These are phyloP conservation scores for Tylopilus intermedius DNA, from an alignment of 768 basidiomycete genomes.

Conservation along the genomic window DNA sequence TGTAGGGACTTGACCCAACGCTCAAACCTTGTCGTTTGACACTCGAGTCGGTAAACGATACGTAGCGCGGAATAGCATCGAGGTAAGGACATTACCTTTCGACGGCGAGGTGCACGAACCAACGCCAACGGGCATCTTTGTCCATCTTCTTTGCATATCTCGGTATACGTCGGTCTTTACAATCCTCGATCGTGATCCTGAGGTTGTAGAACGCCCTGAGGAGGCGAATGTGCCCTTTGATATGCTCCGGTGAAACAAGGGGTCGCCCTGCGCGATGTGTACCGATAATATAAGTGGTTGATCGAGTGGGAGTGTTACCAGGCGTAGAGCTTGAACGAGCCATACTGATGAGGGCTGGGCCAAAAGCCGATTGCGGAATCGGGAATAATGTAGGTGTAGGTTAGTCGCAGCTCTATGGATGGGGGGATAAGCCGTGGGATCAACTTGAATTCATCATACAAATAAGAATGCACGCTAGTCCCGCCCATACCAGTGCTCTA, in stretches of 20 bases:
- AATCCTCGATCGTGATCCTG: slow-evolving; percentile 25
- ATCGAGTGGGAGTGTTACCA: not conserved
- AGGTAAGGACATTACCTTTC: slow-evolving; percentile 27
- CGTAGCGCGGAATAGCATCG: not conserved
- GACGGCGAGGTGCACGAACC: slow-evolving; percentile 38
- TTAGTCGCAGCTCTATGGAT: not conserved
- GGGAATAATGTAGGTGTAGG: not conserved
- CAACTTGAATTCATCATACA: not conserved
- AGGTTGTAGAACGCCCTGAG: slow-evolving; percentile 32
- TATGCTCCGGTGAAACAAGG: slow-evolving; percentile 30
- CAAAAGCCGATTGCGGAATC: not conserved
- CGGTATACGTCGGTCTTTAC: slow-evolving; percentile 27
- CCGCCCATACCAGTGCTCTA: slow-evolving; percentile 5
- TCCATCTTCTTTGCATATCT: slow-evolving; percentile 22
- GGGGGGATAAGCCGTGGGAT: slow-evolving; percentile 7
- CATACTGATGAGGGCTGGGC: not conserved
- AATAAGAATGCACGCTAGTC: slow-evolving; percentile 6
- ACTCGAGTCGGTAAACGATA: not conserved
- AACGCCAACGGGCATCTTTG: slow-evolving; percentile 31
- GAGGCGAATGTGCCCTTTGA: slow-evolving; percentile 33
- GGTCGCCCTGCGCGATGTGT: slow-evolving; percentile 16
- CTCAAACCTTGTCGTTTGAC: slow-evolving; percentile 28
- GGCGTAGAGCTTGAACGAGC: not conserved
- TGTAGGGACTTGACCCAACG: slow-evolving; percentile 29
- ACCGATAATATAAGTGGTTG: slow-evolving; percentile 19